Evolutionary conservation across 192 early-diverging fungal genomes (phyloP).

Genomic region (Podila epigama): DNA sequence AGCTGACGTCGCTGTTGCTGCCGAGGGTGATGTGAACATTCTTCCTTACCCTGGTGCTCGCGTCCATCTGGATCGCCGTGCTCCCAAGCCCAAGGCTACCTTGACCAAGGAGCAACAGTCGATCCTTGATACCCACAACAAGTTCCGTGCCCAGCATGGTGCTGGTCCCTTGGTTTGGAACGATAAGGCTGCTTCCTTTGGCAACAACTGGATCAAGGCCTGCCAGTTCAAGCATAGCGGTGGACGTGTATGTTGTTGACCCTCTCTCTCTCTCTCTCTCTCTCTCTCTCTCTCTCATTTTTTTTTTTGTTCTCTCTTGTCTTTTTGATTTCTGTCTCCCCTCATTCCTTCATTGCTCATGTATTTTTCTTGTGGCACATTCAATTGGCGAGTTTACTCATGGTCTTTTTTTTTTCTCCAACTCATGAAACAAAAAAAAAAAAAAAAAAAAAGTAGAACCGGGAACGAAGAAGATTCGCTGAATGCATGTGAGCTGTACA

Average conservation of each 20-base stretch:
- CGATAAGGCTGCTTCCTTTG: conserved; percentile 33
- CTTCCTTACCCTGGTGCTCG: conserved; percentile 11
- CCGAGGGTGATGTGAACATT: conserved; percentile 7
- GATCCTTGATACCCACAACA: conserved; percentile 52
- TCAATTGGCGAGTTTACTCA: too few relatives aligned
- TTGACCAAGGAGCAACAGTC: conserved; percentile 18
- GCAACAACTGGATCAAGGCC: conserved; percentile 46
- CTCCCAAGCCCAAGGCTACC: not conserved
- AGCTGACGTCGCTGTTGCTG: not conserved
- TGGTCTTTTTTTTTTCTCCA: conserved; percentile 8
- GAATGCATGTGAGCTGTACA: too few relatives aligned
- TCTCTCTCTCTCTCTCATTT: not conserved
- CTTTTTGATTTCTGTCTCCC: too few relatives aligned
- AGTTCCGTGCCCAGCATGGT: conserved; percentile 47
- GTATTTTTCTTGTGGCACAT: too few relatives aligned
- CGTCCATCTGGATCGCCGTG: conserved; percentile 17
- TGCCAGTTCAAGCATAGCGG: conserved; percentile 55
- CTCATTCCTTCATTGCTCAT: too few relatives aligned
- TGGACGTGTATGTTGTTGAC: conserved; percentile 8
- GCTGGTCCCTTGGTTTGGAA: conserved; percentile 51
- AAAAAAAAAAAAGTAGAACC: too few relatives aligned
- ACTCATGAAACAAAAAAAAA: too few relatives aligned
- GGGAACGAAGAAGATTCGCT: too few relatives aligned
- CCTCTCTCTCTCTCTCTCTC: not conserved
- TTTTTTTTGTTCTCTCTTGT: not conserved